Evolutionary conservation across 2,329 filamentous ascomycete genomes (phyloP), one percentile per base, ranked within the genome.

Genomic region (Laburnicola sp.): DNA sequence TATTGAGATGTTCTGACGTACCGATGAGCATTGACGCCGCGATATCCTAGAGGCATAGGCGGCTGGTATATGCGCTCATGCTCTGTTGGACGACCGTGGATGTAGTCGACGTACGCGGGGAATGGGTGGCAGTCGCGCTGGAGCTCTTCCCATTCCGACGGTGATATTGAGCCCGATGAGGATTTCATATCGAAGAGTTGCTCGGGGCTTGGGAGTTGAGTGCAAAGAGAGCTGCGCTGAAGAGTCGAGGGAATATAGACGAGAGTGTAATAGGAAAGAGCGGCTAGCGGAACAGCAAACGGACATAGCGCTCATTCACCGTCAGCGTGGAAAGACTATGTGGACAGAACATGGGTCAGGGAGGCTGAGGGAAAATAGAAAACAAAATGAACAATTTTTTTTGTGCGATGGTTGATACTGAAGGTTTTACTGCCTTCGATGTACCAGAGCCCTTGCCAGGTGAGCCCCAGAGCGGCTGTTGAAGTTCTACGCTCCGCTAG

Each of bases 71-170:
- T n/a, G 21, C 26, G 48, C 11, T 45, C 41, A 11, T 45, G 27
- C 5, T 32, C 27, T 2, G 42, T 50, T 21, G 41, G 41, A n/a
- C 21, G 35, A 6, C 41, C 48, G 3, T 50, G 22, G 22, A 50
- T 38, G 35, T 34, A 40, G 25, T 50, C 48, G 28, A 50, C 21
- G n/a, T 50, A 50, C 2, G 36, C 41, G 4, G 41, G 48, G 22
- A 50, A 50, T 3, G 48, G 48, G 23, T 50, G 41, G 16, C 41
- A 40, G 11, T 50, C 48, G 28, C 48, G 41, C 35, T 45, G 48
- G 4, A 50, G 41, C 26, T 50, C 41, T 16, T 50, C 23, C 48
- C 27, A 50, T 9, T 50, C 48, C 10, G 16, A 22, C 6, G 34
- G 11, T 26, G 9, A 22, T 32, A 21, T 40, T 3, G 27, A 22